phyloP scores from a whole-genome alignment of 768 basidiomycete species.

The Kwoniella pini region DNA sequence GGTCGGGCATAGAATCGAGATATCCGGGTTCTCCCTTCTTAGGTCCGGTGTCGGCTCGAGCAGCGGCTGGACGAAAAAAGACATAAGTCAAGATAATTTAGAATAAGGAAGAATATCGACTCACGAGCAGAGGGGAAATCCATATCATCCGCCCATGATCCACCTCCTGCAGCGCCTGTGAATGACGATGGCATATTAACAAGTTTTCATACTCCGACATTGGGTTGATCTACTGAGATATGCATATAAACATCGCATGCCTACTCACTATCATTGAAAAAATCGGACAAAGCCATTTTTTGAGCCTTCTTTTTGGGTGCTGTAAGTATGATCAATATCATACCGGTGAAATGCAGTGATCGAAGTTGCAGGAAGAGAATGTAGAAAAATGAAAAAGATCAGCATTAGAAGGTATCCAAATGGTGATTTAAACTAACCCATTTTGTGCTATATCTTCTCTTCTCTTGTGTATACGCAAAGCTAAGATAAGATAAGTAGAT shows the following conservation, averaged over 20 bases:
- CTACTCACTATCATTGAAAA: slow-evolving; percentile 77
- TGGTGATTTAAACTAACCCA: no score
- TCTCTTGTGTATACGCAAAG: background rate
- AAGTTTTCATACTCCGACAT: no score
- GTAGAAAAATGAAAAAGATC: background rate
- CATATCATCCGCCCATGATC: slow-evolving; percentile 99
- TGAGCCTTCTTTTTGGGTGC: slow-evolving; percentile 82
- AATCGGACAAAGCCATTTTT: slow-evolving; percentile 90
- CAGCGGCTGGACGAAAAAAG: slow-evolving; percentile 32
- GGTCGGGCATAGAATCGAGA: slow-evolving; percentile 53
- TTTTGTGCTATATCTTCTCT: background rate
- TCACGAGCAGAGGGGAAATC: slow-evolving; percentile 93
- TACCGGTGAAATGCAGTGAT: no score
- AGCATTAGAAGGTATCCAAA: no score
- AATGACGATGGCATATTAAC: background rate
- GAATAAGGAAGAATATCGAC: slow-evolving; percentile 50
- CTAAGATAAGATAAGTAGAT: background rate
- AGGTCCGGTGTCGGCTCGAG: slow-evolving; percentile 44
- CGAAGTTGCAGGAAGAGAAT: background rate
- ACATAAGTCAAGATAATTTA: slow-evolving; percentile 14
- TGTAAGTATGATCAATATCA: slow-evolving; percentile 45
- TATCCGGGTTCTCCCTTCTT: slow-evolving; percentile 53
- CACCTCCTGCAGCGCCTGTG: slow-evolving; percentile 62
- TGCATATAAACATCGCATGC: no score
- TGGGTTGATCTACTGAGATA: no score